A percentile compares a stretch with the other conserved stretches of the same genome.
phyloP scores from a whole-genome alignment of 371 early-diverging fungal genomes.

The Actinomortierella ambigua region DNA sequence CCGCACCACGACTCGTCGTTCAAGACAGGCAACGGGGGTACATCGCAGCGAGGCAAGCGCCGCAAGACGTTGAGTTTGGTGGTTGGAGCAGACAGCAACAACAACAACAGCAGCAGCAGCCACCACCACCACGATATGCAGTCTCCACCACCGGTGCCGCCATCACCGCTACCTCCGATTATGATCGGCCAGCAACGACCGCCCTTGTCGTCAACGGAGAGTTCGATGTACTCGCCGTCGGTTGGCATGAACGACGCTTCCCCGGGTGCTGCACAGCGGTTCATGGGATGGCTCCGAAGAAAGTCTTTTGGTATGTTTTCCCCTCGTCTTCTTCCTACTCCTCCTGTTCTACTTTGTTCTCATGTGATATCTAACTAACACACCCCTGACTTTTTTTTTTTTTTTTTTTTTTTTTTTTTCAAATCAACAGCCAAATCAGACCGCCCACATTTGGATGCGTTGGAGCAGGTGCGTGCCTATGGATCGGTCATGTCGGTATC shows the following conservation, averaged over 20 bases:
- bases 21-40: slow-evolving; percentile 4
- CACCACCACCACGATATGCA: slow-evolving; percentile 25
- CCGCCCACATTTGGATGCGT: slow-evolving; percentile 15
- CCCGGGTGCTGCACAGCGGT: slow-evolving; percentile 62
- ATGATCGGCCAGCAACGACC: slow-evolving; percentile 27
- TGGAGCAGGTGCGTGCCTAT: slow-evolving; percentile 16
- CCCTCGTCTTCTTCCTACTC: slow-evolving; percentile 7
- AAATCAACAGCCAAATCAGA: slow-evolving; percentile 28
- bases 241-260: slow-evolving; percentile 3
- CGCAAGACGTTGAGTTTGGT: slow-evolving; percentile 61
- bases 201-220: no score
- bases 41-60: slow-evolving; percentile 51
- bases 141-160: slow-evolving; percentile 14
- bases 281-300: slow-evolving; percentile 76
- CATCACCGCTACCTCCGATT: slow-evolving; percentile 45
- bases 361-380: background rate
- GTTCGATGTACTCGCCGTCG: no score
- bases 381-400: background rate
- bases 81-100: slow-evolving; percentile 43
- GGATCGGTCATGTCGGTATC: background rate
- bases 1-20: slow-evolving; percentile 1
- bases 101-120: slow-evolving; percentile 27
- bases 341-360: background rate
- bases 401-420: background rate
- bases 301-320: slow-evolving; percentile 60